phyloP scores from a whole-genome alignment of 371 early-diverging fungal genomes.

The Lichtheimia hyalospora region DNA sequence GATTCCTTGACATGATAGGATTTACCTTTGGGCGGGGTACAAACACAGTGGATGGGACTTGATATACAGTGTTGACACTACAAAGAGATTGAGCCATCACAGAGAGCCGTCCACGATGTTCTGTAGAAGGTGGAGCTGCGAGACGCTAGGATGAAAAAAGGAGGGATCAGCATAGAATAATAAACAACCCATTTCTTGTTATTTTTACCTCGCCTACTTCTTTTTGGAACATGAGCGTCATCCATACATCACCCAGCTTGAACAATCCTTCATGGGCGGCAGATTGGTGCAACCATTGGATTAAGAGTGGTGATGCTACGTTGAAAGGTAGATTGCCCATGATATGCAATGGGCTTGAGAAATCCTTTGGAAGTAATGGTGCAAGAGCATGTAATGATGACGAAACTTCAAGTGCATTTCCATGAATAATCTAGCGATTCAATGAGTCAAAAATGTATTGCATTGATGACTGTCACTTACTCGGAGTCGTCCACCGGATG shows the following conservation, averaged over 20 bases:
- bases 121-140: constrained; percentile 50
- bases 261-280: constrained; percentile 63
- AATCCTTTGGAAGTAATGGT: background rate
- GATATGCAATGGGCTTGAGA: constrained; percentile 41
- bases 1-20: background rate
- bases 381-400: constrained; percentile 27
- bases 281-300: constrained; percentile 74
- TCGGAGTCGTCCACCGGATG: constrained; percentile 49
- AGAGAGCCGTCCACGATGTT: constrained; percentile 68
- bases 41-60: constrained; percentile 64
- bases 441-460: background rate
- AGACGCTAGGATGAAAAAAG: constrained; percentile 49
- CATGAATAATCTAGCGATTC: constrained; percentile 47
- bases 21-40: constrained; percentile 70
- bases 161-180: background rate
- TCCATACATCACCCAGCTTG: constrained; percentile 46
- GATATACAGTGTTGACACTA: constrained; percentile 62
- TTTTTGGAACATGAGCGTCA: constrained; percentile 88
- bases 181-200: background rate
- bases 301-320: constrained; percentile 70
- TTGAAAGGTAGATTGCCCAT: constrained; percentile 84
- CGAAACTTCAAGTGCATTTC: constrained; percentile 62
- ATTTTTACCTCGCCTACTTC: constrained; percentile 72
- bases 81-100: constrained; percentile 77
- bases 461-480: constrained; percentile 11